Base-by-base conservation (phyloP, 345 rosid species). In the Heritiera littoralis region DNA sequence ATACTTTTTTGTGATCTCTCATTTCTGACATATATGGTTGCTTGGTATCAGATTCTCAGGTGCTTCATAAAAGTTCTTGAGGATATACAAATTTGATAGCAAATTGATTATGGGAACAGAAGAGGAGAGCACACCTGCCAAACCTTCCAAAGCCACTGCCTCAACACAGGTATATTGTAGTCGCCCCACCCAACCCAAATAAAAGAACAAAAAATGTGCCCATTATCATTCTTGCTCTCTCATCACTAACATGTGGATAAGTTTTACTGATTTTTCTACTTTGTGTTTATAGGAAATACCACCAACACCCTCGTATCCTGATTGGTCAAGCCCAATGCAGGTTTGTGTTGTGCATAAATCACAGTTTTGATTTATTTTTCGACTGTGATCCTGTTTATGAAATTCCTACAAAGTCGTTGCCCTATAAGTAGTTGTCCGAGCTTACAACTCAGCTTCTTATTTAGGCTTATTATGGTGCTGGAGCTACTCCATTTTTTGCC, bases 291-390 rank as follows among this genome's bases (percentile, higher is more conserved):
- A 96, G 98, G 98, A 97, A 78, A 71, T 87, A 63, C 93, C 95
- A 13, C 80, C 91, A 30, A 82, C 92, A 6, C 97, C 93, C 0
- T 74, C 86, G 8, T 90, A 97, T 84, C 87, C 94, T 59, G 99
- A 94, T 81, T 97, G 99, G 99, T 84, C 95, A 48, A 90, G 77
- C 81, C 81, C 97, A 74, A 85, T 96, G 97, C 98, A 94, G 98
- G 98, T 97, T 87, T 43, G 82, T 74, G 51, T 74, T 45, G 46
- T 9, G 28, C 10, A 49, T 65, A 75, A 55, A 61, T 59, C 13
- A 58, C 54, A 69, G 20, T 30, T 76, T 59, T 15, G 40, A 32
- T 55, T 55, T 14, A 12, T 63, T 76, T 28, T 76, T 48, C 17
- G 14, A 75, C 43, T 59, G 51, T 77, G 74, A 61, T 73, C 64